A percentile compares a stretch with the other conserved stretches of the same genome.
Evolutionary conservation across 805 yeast species (phyloP).

Genomic region (Yueomyces sinensis): DNA sequence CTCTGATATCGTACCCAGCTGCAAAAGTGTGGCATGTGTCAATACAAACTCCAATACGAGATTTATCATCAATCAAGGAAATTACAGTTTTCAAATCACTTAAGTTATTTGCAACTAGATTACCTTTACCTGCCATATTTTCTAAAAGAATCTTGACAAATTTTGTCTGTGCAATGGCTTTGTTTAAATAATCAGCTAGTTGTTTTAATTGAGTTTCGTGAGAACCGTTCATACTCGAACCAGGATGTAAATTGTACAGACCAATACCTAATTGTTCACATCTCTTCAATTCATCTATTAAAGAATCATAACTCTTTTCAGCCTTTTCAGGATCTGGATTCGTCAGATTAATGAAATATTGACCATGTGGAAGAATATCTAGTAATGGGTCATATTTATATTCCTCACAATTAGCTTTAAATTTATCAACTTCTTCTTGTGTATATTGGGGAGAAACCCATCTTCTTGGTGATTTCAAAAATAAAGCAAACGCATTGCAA

Average conservation of each 20-base stretch:
- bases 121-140: slow-evolving; percentile 97
- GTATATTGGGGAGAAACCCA: slow-evolving; percentile 80
- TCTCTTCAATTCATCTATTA: slow-evolving; percentile 74
- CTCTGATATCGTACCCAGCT: slow-evolving; percentile 84
- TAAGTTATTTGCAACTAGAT: slow-evolving; percentile 69
- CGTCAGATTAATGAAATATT: slow-evolving; percentile 84
- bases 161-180: slow-evolving; percentile 56
- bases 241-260: slow-evolving; percentile 85
- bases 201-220: slow-evolving; percentile 49
- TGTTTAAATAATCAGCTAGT: slow-evolving; percentile 69
- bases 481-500: slow-evolving; percentile 74
- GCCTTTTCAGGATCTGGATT: slow-evolving; percentile 79
- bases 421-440: slow-evolving; percentile 52
- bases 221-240: slow-evolving; percentile 69
- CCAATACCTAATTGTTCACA: slow-evolving; percentile 83
- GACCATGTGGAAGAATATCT: slow-evolving; percentile 88
- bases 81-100: slow-evolving; percentile 70
- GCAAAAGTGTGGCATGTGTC: slow-evolving; percentile 97
- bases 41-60: slow-evolving; percentile 86
- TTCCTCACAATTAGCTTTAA: slow-evolving; percentile 47
- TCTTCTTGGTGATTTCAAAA: slow-evolving; percentile 77
- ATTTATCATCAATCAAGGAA: slow-evolving; percentile 62
- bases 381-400: slow-evolving; percentile 58
- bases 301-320: slow-evolving; percentile 58
- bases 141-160: slow-evolving; percentile 85